Evolutionary conservation across 2,329 filamentous ascomycete genomes (phyloP), one percentile per base, ranked within the genome.

Genomic region (Gliomastix tumulicola): DNA sequence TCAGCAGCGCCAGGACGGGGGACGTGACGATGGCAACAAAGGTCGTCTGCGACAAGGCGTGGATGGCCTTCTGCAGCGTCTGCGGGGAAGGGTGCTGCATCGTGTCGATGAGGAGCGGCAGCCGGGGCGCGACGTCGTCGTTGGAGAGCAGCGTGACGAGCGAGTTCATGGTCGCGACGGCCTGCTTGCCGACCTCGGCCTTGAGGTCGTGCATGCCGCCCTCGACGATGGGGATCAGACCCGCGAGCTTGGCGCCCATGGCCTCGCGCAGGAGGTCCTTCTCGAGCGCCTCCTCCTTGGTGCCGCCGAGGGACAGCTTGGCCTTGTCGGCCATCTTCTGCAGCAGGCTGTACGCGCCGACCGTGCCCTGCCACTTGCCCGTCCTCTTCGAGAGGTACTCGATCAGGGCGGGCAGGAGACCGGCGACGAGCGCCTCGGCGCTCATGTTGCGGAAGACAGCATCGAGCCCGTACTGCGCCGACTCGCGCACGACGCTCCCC

Each of bases 1-100:
- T 98, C 38, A 98, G 75, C 38, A 98, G 79, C 15, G 92, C 92
- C 40, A 98, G 78, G 6, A 97, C 90, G 9, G 92, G 92, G 8
- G 90, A 96, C 11, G 88, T 96, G 49, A 98, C 92, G 45, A 94
- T 76, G 38, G 92, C 89, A 36, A 98, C 92, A 49, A 98, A 98
- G n/a, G 92, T 98, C 10, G 92, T 98, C 67, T 94, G 88, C 5
- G 89, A 96, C 32, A 98, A 73, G 32, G 89, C 92, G 56, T 96
- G 92, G 46, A 98, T 97, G 21, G 92, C 89, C 69, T 96, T 96
- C 58, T 95, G 87, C 38, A 94, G 74, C 20, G 84, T 88, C 60
- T 94, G 80, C 12, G 85, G 72, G 10, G 88, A 95, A 6, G 92
- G 92, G 51, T 96, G 82, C 59, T 96, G 87, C 82, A 98, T 96